Evolutionary conservation across 768 basidiomycete genomes (phyloP).

Genomic region (Asterophora lycoperdoides): DNA sequence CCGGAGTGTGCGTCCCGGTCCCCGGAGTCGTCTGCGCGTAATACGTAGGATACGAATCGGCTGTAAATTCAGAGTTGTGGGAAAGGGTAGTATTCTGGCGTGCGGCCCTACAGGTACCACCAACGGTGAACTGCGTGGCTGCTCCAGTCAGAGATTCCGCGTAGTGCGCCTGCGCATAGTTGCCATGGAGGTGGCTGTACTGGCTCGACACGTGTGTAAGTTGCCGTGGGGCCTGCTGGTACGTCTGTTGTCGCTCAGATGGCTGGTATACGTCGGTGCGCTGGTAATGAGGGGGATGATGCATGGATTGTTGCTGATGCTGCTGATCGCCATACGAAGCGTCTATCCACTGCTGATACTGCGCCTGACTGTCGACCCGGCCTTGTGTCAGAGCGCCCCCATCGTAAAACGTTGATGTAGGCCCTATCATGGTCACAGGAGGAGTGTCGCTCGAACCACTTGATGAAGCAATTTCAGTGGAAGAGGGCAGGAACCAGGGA

Average conservation of each 20-base stretch:
- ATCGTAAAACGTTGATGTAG: conserved; percentile 52
- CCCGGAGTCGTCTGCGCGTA: conserved; percentile 14
- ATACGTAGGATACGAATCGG: conserved; percentile 15
- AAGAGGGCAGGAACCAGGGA: conserved; percentile 11
- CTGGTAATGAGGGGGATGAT: conserved; percentile 22
- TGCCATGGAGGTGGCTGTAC: conserved; percentile 24
- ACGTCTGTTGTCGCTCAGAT: conserved; percentile 13
- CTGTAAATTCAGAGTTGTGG: conserved; percentile 11
- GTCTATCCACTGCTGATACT: conserved; percentile 43
- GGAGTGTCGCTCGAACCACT: conserved; percentile 14
- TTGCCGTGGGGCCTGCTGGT: conserved; percentile 15
- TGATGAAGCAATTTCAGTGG: conserved; percentile 12
- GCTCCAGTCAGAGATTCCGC: conserved; percentile 20
- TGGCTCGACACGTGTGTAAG: conserved; percentile 20
- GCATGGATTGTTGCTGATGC: conserved; percentile 17
- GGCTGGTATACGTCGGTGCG: conserved; percentile 10
- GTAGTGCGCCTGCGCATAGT: conserved; percentile 26
- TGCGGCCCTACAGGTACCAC: background rate
- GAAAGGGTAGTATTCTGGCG: conserved; percentile 2
- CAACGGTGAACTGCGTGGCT: conserved; percentile 19
- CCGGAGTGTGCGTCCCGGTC: conserved; percentile 12
- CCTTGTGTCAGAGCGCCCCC: conserved; percentile 32
- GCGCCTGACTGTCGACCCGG: conserved; percentile 23
- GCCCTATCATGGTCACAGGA: conserved; percentile 45
- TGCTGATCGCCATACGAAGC: conserved; percentile 26